Evolutionary conservation across 108 stramenopile species (phyloP), one percentile per base, ranked within the genome.

Genomic region (Epipyxis sp.): DNA sequence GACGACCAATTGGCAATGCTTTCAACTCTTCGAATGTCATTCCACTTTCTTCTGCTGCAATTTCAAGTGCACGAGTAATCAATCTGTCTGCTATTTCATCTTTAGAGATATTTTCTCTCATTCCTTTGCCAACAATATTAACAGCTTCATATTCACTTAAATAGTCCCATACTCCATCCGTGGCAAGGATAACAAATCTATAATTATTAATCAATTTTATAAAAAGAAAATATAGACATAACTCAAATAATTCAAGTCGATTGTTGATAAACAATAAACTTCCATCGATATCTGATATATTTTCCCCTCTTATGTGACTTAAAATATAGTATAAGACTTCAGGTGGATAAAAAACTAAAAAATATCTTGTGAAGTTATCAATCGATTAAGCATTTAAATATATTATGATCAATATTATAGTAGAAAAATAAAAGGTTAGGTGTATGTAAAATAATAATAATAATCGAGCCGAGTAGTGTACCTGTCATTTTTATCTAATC

Each of bases 151-250:
- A 41, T 58, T 81, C 80, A 40, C 39, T 45, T 43, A 85, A 62
- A 59, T 81, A 79, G 79, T 86, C 86, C 86, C 86, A 86, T n/a
- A 86, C 54, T 0, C 86, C 86, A 72, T 86, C 86, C 1, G 82
- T 74, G 44, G 35, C 76, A n/a, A 86, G 76, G n/a, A 86, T 76
- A 2, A 86, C 80, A 40, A 86, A 85, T 3, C 50, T 6, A 68
- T 25, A 57, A 57, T 57, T 57, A 20, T 16, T 57, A 57, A 57
- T 20, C 54, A 57, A 25, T 57, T 16, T 20, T 57, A 25, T 20
- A 16, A 25, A 57, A 57, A 16, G 16, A 16, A 57, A 57, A 57
- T 57, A 16, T 20, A 57, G 54, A 57, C 54, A 20, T 57, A 16
- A 57, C 25, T 20, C 54, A 25, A 16, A 20, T 16, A 25, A 57